A percentile compares a stretch with the other conserved stretches of the same genome.
Conservation (phyloP, 2,329 filamentous ascomycete species). For the Colletotrichum musae region DNA sequence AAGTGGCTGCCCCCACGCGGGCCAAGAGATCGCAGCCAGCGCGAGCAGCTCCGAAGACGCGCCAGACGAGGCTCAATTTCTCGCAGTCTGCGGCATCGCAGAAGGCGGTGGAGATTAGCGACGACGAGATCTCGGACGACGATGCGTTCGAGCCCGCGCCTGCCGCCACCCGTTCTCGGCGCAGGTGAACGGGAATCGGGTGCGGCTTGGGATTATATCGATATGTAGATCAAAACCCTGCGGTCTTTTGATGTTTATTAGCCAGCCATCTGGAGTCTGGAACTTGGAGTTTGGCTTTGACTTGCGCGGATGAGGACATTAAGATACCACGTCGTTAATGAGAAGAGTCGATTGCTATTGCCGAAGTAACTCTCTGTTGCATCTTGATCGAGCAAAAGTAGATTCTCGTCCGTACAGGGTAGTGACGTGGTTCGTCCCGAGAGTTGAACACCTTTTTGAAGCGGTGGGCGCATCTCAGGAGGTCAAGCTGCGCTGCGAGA, state of each 20-base stretch:
- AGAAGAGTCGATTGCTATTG: background rate
- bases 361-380: background rate
- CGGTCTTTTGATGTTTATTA: conserved; percentile 1
- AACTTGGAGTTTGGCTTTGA: conserved; percentile 6
- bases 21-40: conserved; percentile 50
- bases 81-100: conserved; percentile 61
- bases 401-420: too few species aligned
- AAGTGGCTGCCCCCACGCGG: conserved; percentile 38
- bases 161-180: conserved; percentile 45
- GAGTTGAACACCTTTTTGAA: too few species aligned
- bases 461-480: too few species aligned
- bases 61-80: conserved; percentile 67
- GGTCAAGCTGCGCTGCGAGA: too few species aligned
- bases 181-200: conserved; percentile 22
- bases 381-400: background rate
- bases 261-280: conserved; percentile 9
- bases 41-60: conserved; percentile 50
- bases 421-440: too few species aligned
- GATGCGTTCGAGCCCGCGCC: conserved; percentile 70
- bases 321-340: conserved; percentile 15
- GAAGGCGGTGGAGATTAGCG: conserved; percentile 71
- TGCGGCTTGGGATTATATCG: background rate
- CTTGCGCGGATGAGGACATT: conserved; percentile 2
- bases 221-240: background rate
- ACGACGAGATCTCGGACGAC: conserved; percentile 76